Percentiles rank a stretch among this genome's conserved stretches.
Evolutionary conservation across 2,329 filamentous ascomycete genomes (phyloP).

Genomic region (Colletotrichum scovillei): DNA sequence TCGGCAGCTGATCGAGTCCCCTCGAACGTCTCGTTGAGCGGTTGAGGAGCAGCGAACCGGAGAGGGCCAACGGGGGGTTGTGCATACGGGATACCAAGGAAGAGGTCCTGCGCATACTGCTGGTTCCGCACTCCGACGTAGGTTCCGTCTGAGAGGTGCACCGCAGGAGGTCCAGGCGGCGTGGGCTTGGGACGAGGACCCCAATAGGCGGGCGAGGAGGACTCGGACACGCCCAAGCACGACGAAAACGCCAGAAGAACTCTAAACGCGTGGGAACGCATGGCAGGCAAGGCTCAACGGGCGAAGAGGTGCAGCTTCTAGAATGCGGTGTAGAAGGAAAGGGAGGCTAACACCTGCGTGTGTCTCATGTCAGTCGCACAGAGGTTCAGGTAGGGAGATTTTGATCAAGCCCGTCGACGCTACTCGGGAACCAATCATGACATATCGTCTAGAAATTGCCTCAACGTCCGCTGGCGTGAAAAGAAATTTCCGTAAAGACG

Average conservation of each 20-base stretch:
- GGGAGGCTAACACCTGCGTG: conserved; percentile 10
- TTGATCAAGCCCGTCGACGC: conserved; percentile 4
- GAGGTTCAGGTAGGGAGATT: not conserved
- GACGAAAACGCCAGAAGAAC: conserved; percentile 24
- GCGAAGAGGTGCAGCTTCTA: conserved; percentile 10
- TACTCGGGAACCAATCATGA: not conserved
- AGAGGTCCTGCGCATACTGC: conserved; percentile 63
- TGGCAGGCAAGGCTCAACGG: conserved; percentile 15
- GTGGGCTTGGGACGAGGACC: not conserved
- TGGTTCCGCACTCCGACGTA: conserved; percentile 54
- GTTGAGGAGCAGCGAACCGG: conserved; percentile 69
- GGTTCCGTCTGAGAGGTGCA: conserved; percentile 39
- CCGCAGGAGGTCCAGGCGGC: conserved; percentile 24
- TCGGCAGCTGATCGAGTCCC: conserved; percentile 54
- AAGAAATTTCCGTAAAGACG: not conserved
- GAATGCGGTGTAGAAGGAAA: not conserved
- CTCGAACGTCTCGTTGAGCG: conserved; percentile 59
- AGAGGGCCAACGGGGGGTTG: conserved; percentile 67
- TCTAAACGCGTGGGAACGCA: conserved; percentile 24
- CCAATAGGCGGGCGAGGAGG: not conserved
- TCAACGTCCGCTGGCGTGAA: not conserved
- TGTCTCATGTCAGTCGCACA: conserved; percentile 5
- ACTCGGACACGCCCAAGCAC: conserved; percentile 23
- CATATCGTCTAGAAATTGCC: conserved; percentile 14
- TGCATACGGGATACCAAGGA: conserved; percentile 73